Evolutionary conservation across 306 rosid genomes (phyloP).

Genomic region (Sophora flavescens): DNA sequence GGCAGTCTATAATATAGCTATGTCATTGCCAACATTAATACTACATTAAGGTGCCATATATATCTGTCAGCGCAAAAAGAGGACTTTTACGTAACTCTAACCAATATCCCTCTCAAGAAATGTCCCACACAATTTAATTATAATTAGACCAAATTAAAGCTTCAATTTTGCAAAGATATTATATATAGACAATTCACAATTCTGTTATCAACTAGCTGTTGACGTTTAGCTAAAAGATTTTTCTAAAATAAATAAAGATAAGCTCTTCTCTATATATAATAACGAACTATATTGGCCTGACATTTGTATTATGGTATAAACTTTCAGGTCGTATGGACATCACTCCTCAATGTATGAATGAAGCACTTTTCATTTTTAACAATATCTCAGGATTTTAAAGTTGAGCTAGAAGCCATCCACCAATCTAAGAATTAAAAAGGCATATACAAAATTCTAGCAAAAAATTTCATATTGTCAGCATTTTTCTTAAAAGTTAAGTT

Average conservation of each 20-base stretch:
- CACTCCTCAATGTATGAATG: neutral
- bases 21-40: neutral
- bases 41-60: too few species aligned
- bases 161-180: neutral
- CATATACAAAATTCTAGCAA: too few species aligned
- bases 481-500: too few species aligned
- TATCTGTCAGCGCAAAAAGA: neutral
- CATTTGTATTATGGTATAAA: neutral
- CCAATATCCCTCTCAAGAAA: neutral
- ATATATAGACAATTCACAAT: too few species aligned
- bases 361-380: neutral
- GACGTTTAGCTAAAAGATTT: neutral
- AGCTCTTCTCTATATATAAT: neutral
- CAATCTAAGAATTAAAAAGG: too few species aligned
- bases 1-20: neutral
- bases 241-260: neutral
- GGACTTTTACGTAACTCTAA: neutral
- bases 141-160: neutral
- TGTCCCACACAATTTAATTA: neutral
- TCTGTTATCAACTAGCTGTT: neutral
- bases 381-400: too few species aligned
- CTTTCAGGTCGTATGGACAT: too few species aligned
- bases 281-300: neutral
- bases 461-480: too few species aligned
- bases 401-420: too few species aligned